Conservation (phyloP, 148 eudicot species). For the Talinum fruticosum region DNA sequence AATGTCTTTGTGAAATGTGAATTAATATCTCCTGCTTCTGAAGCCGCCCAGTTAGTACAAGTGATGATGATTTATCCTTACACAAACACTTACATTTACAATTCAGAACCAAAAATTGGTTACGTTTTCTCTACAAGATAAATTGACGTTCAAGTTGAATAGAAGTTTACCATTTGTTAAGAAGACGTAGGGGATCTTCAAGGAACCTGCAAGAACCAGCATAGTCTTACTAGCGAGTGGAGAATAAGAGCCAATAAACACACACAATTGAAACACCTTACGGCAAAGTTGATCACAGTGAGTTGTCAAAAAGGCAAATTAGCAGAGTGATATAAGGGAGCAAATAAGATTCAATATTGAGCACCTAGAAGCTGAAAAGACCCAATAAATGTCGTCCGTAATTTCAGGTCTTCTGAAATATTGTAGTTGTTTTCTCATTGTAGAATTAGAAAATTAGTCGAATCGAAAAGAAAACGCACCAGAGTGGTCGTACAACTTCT, state of each 20-base stretch:
- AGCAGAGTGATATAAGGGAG: background rate
- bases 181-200: conserved; percentile 72
- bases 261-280: no score
- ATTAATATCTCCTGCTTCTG: background rate
- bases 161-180: conserved; percentile 68
- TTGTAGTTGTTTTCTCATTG: background rate
- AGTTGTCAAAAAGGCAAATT: background rate
- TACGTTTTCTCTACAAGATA: background rate
- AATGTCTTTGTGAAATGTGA: background rate
- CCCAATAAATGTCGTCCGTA: background rate
- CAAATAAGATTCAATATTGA: background rate
- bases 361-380: background rate
- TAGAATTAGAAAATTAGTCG: background rate
- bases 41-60: background rate
- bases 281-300: background rate
- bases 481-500: conserved; percentile 35
- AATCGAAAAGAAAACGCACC: conserved; percentile 25
- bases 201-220: conserved; percentile 44
- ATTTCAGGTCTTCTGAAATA: background rate
- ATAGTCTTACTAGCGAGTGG: background rate
- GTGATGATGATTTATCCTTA: background rate
- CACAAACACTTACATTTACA: background rate
- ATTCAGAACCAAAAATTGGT: background rate
- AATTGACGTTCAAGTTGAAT: background rate
- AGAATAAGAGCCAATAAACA: background rate